Conservation (phyloP, 2,329 filamentous ascomycete genomes). For the Talaromyces sp. region DNA sequence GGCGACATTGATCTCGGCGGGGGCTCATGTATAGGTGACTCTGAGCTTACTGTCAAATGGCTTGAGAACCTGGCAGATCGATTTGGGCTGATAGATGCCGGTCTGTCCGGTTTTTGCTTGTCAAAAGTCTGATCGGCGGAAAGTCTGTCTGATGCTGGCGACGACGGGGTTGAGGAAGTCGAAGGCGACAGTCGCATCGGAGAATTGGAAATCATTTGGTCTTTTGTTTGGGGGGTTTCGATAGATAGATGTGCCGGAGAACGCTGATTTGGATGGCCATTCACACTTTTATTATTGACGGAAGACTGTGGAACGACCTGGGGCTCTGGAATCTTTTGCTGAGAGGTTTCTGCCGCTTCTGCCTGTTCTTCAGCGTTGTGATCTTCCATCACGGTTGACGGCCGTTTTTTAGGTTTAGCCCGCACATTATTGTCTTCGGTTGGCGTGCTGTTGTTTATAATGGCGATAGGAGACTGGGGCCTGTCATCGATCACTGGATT, state of each 20-base stretch:
- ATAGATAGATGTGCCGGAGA: neutral
- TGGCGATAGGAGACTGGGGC: neutral
- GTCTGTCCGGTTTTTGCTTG: slow-evolving; percentile 1
- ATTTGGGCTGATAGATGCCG: slow-evolving; percentile 41
- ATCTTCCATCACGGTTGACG: slow-evolving; percentile 39
- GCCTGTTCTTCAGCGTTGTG: slow-evolving; percentile 30
- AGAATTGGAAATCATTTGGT: neutral
- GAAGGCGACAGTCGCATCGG: slow-evolving; percentile 7
- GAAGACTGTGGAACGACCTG: neutral
- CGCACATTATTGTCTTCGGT: slow-evolving; percentile 16
- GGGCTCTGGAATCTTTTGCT: neutral
- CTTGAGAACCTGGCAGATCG: slow-evolving; percentile 56
- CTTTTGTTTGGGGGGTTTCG: slow-evolving; percentile 1
- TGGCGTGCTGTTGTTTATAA: neutral
- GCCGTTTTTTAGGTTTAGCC: slow-evolving; percentile 28
- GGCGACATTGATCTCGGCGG: slow-evolving; percentile 58
- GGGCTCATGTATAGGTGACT: slow-evolving; percentile 52
- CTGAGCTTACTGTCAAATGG: slow-evolving; percentile 45
- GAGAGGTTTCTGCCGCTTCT: slow-evolving; percentile 8
- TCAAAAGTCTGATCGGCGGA: slow-evolving; percentile 1
- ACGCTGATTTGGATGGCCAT: neutral
- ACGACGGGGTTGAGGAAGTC: slow-evolving; percentile 11
- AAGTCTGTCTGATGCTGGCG: slow-evolving; percentile 7
- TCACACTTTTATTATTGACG: neutral
- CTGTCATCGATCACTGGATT: neutral